phyloP scores from a whole-genome alignment of 768 basidiomycete species.

The Exsudoporus frostii region DNA sequence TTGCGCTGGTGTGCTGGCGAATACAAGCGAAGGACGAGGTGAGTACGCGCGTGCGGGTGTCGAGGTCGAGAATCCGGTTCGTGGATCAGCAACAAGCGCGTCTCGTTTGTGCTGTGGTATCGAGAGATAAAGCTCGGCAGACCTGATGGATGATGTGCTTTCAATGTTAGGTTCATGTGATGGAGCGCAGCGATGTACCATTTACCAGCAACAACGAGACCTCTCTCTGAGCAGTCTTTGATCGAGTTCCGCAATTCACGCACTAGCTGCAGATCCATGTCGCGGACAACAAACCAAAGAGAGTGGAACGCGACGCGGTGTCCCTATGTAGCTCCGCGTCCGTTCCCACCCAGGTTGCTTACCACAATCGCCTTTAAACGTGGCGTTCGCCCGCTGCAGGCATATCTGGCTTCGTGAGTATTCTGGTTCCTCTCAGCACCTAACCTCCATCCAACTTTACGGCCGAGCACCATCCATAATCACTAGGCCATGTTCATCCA shows the following conservation, averaged over 20 bases:
- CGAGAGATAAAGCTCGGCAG: slow-evolving; percentile 70
- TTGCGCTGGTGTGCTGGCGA: slow-evolving; percentile 27
- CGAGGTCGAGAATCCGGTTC: slow-evolving; percentile 52
- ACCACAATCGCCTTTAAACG: not conserved
- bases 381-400: not conserved
- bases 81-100: slow-evolving; percentile 21
- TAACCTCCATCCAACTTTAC: not conserved
- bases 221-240: slow-evolving; percentile 71
- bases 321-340: not conserved
- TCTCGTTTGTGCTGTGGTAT: slow-evolving; percentile 49
- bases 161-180: slow-evolving; percentile 13
- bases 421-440: not conserved
- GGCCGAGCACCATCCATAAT: not conserved
- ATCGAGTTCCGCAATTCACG: slow-evolving; percentile 58
- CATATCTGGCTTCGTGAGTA: not conserved
- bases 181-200: slow-evolving; percentile 48
- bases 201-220: slow-evolving; percentile 68
- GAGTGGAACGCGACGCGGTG: not conserved
- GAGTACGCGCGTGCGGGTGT: slow-evolving; percentile 52
- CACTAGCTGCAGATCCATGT: slow-evolving; percentile 50
- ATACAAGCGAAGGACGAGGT: slow-evolving; percentile 37
- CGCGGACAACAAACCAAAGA: not conserved
- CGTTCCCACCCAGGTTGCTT: slow-evolving; percentile 13
- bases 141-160: slow-evolving; percentile 44
- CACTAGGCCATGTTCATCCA: slow-evolving; percentile 15